A percentile compares a stretch with the other conserved stretches of the same genome.
Evolutionary conservation across 352 stramenopile species (phyloP).

Genomic region (Peronospora tabacina): DNA sequence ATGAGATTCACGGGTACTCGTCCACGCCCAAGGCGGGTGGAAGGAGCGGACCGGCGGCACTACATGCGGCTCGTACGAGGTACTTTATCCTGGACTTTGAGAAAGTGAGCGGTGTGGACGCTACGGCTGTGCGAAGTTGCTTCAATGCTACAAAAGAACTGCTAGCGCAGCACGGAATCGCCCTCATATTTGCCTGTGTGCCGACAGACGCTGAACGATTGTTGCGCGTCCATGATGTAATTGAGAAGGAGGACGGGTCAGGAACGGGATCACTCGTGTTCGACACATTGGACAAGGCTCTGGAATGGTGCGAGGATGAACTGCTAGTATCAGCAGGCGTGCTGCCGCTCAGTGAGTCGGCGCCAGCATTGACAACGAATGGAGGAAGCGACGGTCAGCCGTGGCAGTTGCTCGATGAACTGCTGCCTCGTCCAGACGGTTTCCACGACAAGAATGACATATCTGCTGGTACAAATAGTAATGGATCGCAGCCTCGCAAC

Average conservation of each 20-base stretch:
- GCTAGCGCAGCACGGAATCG: conserved; percentile 65
- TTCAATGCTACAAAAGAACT: conserved; percentile 84
- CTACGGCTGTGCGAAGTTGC: conserved; percentile 78
- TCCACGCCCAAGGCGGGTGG: conserved; percentile 28
- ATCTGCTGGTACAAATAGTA: background rate
- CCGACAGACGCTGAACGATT: conserved; percentile 60
- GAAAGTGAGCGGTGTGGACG: conserved; percentile 84
- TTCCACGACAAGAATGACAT: conserved; percentile 17
- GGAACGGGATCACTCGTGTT: conserved; percentile 67
- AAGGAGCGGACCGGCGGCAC: conserved; percentile 21
- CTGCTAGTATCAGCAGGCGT: conserved; percentile 64
- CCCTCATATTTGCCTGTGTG: conserved; percentile 68
- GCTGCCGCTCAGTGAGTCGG: conserved; percentile 54
- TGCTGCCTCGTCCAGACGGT: conserved; percentile 36
- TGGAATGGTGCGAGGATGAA: conserved; percentile 85
- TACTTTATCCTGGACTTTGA: conserved; percentile 89
- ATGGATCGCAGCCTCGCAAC: background rate
- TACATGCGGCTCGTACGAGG: conserved; percentile 64
- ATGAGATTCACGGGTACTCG: conserved; percentile 35
- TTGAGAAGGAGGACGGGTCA: conserved; percentile 52
- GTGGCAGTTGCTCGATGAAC: conserved; percentile 55
- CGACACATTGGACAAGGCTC: conserved; percentile 69
- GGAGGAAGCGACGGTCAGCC: conserved; percentile 28
- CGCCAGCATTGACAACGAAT: conserved; percentile 24
- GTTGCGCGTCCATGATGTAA: conserved; percentile 72